Percentiles rank a stretch among this genome's conserved stretches.
These are phyloP conservation scores for Dryas octopetala DNA, from an alignment of 306 rosid species.

Conservation along the genomic window DNA sequence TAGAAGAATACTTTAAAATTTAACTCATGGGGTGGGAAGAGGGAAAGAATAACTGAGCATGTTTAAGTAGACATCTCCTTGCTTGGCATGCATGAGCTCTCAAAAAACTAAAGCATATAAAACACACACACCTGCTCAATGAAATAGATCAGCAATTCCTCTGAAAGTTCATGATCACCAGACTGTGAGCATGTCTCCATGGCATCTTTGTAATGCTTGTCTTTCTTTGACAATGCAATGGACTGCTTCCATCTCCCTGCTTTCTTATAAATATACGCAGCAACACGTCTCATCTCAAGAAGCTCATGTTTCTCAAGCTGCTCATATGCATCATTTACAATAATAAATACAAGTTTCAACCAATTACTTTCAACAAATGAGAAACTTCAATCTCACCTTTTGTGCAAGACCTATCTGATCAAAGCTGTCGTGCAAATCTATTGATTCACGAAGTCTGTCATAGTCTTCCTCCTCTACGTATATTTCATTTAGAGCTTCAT, in stretches of 20 bases:
- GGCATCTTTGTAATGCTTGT: conserved; percentile 93
- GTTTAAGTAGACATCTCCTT: background rate
- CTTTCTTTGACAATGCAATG: conserved; percentile 96
- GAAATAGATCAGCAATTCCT: conserved; percentile 90
- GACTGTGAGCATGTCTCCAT: conserved; percentile 99
- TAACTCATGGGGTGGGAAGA: background rate
- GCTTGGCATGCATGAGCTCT: background rate
- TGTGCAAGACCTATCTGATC: conserved; percentile 98
- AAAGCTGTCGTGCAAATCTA: conserved; percentile 89
- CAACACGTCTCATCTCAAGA: conserved; percentile 98
- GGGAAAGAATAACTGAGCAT: background rate
- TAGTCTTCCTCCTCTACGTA: conserved; percentile 98
- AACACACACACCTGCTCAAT: conserved; percentile 69
- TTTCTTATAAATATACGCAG: conserved; percentile 93
- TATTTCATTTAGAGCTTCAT: conserved; percentile 95
- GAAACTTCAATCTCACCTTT: conserved; percentile 53
- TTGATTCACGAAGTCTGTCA: conserved; percentile 91
- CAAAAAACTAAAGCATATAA: background rate
- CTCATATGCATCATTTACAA: conserved; percentile 15
- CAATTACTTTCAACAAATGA: background rate
- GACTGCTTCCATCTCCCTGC: conserved; percentile 99
- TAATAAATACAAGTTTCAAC: background rate
- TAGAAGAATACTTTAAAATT: background rate
- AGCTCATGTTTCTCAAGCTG: conserved; percentile 97
- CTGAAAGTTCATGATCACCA: conserved; percentile 93